Evolutionary conservation across 371 early-diverging fungal species (phyloP).

Genomic region (Batkoa obscura): DNA sequence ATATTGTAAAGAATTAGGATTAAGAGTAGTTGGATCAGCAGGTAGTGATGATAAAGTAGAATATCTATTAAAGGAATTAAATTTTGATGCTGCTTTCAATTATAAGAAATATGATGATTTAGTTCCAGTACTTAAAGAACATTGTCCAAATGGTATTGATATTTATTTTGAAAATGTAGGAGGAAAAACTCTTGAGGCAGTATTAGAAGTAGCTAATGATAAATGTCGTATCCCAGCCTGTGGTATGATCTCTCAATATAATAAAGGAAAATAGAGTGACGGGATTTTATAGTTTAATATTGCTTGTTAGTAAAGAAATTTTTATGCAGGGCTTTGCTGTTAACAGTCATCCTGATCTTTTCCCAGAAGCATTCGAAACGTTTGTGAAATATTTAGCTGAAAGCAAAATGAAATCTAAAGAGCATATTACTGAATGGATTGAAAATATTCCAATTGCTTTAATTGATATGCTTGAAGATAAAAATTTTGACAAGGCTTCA

Average conservation of each 20-base stretch:
- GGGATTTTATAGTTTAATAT: conserved; percentile 22
- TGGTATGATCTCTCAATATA: conserved; percentile 51
- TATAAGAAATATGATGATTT: conserved; percentile 32
- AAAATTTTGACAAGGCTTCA: conserved; percentile 40
- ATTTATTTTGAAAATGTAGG: conserved; percentile 52
- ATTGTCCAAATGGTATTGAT: conserved; percentile 41
- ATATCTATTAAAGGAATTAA: conserved; percentile 23
- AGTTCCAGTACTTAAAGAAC: conserved; percentile 16
- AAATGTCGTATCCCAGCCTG: conserved; percentile 27
- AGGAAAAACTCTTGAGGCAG: conserved; percentile 41
- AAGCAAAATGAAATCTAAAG: conserved; percentile 25
- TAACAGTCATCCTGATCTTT: conserved; percentile 14
- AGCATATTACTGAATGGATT: conserved; percentile 29
- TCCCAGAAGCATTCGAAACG: conserved; percentile 22
- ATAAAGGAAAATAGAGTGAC: conserved; percentile 19
- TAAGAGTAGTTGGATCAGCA: conserved; percentile 39
- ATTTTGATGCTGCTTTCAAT: conserved; percentile 48
- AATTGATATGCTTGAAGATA: conserved; percentile 35
- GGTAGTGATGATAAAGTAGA: conserved; percentile 48
- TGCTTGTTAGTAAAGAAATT: conserved; percentile 23
- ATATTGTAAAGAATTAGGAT: conserved; percentile 31
- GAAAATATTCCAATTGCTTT: conserved; percentile 37
- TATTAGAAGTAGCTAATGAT: conserved; percentile 9
- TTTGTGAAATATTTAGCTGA: conserved; percentile 14
- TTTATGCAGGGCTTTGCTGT: conserved; percentile 36